These are phyloP conservation scores for Epichloe hybrida DNA, from an alignment of 2,329 filamentous ascomycete species.

Conservation along the genomic window DNA sequence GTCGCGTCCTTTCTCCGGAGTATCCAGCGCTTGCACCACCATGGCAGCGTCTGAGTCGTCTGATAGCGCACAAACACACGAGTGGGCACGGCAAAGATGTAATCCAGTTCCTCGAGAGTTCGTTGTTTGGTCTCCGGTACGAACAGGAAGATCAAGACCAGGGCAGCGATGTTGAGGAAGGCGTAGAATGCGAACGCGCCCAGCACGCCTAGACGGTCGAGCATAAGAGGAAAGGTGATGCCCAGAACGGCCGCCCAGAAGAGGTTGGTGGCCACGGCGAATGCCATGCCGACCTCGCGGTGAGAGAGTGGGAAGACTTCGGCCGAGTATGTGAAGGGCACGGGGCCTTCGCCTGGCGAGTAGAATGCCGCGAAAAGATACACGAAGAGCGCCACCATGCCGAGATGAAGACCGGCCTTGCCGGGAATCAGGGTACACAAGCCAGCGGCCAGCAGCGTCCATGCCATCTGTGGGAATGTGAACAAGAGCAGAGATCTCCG, in stretches of 20 bases:
- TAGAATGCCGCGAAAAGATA: constrained; percentile 41
- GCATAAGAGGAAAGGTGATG: constrained; percentile 49
- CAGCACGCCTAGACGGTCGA: constrained; percentile 28
- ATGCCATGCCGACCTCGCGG: constrained; percentile 59
- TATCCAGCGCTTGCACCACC: constrained; percentile 46
- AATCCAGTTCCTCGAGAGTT: constrained; percentile 42
- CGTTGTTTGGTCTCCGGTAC: constrained; percentile 47
- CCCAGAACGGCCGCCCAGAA: constrained; percentile 46
- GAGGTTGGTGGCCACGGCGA: constrained; percentile 52
- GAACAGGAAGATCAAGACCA: constrained; percentile 42
- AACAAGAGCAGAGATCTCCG: constrained; percentile 34
- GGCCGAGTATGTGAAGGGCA: constrained; percentile 55
- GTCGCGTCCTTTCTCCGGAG: constrained; percentile 31
- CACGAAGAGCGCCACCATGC: constrained; percentile 41
- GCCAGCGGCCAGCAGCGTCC: constrained; percentile 26
- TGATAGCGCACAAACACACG: constrained; percentile 44
- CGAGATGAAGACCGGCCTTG: constrained; percentile 18
- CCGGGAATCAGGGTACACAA: constrained; percentile 39
- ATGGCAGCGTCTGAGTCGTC: constrained; percentile 40
- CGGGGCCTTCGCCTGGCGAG: constrained; percentile 45
- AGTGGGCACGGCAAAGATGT: constrained; percentile 47
- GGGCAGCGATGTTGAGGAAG: constrained; percentile 39
- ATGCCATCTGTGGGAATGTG: constrained; percentile 29
- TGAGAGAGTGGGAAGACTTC: constrained; percentile 60
- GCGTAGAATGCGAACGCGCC: constrained; percentile 43